Conservation (phyloP, 352 stramenopile genomes). For the Aphanomyces stellatus region DNA sequence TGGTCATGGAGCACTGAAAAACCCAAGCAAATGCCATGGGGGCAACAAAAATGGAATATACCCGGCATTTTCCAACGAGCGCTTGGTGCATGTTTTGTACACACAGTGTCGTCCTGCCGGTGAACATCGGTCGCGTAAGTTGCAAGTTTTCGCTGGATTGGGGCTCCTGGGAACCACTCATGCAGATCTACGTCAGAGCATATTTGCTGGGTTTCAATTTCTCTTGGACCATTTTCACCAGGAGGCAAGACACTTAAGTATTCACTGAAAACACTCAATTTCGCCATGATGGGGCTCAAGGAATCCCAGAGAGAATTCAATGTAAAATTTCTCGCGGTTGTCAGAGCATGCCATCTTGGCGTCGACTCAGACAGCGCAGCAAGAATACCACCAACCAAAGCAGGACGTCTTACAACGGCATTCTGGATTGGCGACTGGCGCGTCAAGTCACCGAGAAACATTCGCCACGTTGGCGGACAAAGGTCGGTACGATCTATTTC, state of each 20-base stretch:
- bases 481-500: not conserved
- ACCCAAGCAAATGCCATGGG: not conserved
- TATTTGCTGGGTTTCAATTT: not conserved
- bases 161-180: not conserved
- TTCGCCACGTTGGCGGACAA: not conserved
- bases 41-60: not conserved
- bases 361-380: not conserved
- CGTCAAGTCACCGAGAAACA: not conserved
- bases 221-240: not conserved
- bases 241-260: not conserved
- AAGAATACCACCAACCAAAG: not conserved
- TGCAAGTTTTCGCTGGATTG: not conserved
- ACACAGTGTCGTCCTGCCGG: not conserved
- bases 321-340: not conserved
- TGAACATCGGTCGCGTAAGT: not conserved
- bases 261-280: not conserved
- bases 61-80: not conserved
- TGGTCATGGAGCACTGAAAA: not conserved
- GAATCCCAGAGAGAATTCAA: not conserved
- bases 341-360: not conserved
- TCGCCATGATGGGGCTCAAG: not conserved
- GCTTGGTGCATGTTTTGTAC: not conserved
- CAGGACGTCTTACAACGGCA: not conserved
- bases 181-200: not conserved
- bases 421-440: not conserved